Evolutionary conservation across 1,139 yeast genomes (phyloP), one percentile per base, ranked within the genome.

Genomic region (Pichia sp.): DNA sequence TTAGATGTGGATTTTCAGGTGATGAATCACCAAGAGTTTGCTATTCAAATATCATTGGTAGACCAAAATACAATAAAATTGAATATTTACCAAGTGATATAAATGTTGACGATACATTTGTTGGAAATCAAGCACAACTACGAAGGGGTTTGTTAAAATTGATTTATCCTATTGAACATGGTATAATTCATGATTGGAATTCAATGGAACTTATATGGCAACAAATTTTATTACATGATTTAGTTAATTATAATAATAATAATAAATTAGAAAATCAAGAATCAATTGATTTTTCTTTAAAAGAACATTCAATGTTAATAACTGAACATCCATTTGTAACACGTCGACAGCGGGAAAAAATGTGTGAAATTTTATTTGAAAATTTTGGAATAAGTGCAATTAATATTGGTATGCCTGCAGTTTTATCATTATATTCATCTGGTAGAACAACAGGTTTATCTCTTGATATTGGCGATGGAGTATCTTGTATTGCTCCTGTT

Each of bases 261-360:
- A 27, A 7, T 18, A 18, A 18, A 18, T 18, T 18, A 18, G 18
- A 18, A 18, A 18, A 18, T 18, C 18, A 36, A 27, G 39, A 36
- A 9, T 18, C 30, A 5, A 26, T 9, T 26, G 49, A 39, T 7
- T 11, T 50, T 35, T 46, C 48, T 4, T 34, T 61, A 25, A 64
- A 60, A 30, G 97, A 92, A 75, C 98, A 92, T 81, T 97, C 97
- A 0, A 71, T 90, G 32, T 70, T 90, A 44, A 72, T 90, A 32
- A 90, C 97, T 0, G 97, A 90, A 61, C 94, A 96, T 1, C 96
- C 97, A 5, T 67, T 87, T 53, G 88, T 87, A 59, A 94, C 95
- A 1, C 70, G 77, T 39, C 64, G 67, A 3, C 87, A 90, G 64
- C 69, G 96, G 48, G 87, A 83, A 53, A 73, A 68, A 46, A 80